Percentiles rank a stretch among this genome's conserved stretches.
phyloP scores from a whole-genome alignment of 257 asterid species.

The Ballota nigra region DNA sequence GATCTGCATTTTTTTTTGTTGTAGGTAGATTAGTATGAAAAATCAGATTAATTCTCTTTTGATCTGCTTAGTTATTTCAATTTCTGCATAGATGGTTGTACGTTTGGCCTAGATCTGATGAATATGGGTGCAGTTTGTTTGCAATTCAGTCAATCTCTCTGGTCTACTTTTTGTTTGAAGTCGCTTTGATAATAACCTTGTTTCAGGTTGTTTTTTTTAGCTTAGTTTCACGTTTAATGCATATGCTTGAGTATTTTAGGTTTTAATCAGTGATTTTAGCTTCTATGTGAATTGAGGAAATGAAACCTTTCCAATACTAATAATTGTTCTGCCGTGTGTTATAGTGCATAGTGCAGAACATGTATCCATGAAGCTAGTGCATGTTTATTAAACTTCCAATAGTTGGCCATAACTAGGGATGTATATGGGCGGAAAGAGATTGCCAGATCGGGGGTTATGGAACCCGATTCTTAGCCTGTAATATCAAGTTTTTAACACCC shows the following conservation, averaged over 20 bases:
- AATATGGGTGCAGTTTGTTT: not conserved
- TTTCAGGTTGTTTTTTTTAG: too few relatives aligned
- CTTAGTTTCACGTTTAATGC: not conserved
- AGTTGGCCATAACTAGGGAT: not conserved
- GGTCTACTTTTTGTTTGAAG: too few relatives aligned
- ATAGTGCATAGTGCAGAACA: not conserved
- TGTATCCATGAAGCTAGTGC: constrained; percentile 6
- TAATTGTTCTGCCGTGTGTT: not conserved
- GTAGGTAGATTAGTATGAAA: not conserved
- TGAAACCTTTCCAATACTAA: not conserved
- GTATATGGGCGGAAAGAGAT: not conserved
- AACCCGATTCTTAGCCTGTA: too few relatives aligned
- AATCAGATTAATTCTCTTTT: not conserved
- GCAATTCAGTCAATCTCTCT: too few relatives aligned
- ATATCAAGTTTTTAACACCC: not conserved
- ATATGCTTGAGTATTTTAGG: not conserved
- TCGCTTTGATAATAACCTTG: too few relatives aligned
- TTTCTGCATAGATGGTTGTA: not conserved
- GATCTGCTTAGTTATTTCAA: not conserved
- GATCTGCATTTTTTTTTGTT: not conserved
- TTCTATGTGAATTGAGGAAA: not conserved
- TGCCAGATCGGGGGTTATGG: not conserved
- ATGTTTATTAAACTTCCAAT: not conserved
- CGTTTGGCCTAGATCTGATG: constrained; percentile 15
- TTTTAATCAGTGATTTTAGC: not conserved